A percentile compares a stretch with the other conserved stretches of the same genome.
Evolutionary conservation across 2,329 filamentous ascomycete species (phyloP).

Genomic region (Monilinia fructicola): DNA sequence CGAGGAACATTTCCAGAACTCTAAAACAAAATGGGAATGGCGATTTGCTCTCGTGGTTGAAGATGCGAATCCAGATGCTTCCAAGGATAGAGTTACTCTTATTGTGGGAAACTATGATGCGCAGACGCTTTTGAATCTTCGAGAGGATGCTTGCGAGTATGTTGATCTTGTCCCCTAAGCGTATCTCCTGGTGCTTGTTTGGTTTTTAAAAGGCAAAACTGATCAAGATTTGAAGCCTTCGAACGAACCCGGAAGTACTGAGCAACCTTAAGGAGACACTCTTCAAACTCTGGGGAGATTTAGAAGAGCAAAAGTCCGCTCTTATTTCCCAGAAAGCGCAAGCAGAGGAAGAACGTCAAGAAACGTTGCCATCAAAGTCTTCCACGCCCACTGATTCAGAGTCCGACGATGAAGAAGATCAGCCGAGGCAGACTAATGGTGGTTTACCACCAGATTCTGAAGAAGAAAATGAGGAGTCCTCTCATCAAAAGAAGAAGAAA

Average conservation of each 20-base stretch:
- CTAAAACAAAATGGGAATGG: conserved; percentile 68
- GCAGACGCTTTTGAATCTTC: conserved; percentile 54
- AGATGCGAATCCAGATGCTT: conserved; percentile 52
- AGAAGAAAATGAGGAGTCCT: background rate
- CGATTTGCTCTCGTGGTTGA: conserved; percentile 77
- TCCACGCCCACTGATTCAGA: background rate
- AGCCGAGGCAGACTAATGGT: background rate
- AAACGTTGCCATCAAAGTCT: conserved; percentile 28
- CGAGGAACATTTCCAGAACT: conserved; percentile 30
- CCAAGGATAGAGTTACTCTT: conserved; percentile 59
- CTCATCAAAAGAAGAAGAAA: background rate
- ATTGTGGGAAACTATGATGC: conserved; percentile 62
- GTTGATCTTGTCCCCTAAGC: conserved; percentile 34
- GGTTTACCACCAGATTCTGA: conserved; percentile 7
- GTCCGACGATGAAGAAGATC: conserved; percentile 7
- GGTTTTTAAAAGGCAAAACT: background rate
- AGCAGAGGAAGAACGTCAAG: conserved; percentile 16
- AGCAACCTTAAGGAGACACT: conserved; percentile 64
- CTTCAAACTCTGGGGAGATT: conserved; percentile 80
- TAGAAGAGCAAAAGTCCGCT: conserved; percentile 67
- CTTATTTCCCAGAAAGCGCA: conserved; percentile 29
- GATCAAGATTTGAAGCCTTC: conserved; percentile 49
- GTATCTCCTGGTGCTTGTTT: background rate
- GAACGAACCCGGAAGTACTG: conserved; percentile 50
- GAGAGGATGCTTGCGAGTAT: conserved; percentile 52